Evolutionary conservation across 2,329 filamentous ascomycete species (phyloP).

Genomic region (Calonectria crousiana): DNA sequence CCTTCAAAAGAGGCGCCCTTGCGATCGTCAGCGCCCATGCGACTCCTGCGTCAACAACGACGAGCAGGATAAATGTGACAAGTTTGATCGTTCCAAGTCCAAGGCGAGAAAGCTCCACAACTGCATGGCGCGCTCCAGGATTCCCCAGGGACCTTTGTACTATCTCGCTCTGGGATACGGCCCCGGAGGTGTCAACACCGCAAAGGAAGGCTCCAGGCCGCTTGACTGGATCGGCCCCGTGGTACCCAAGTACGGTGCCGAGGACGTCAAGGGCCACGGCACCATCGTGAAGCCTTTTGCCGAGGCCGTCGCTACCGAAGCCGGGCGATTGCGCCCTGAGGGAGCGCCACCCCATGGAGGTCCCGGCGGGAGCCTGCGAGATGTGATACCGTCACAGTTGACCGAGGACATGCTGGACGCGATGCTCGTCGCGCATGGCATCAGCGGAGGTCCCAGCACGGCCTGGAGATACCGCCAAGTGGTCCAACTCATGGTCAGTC

Average conservation of each 20-base stretch:
- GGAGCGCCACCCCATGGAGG: constrained; percentile 14
- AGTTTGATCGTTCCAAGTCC: not conserved
- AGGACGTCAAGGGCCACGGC: not conserved
- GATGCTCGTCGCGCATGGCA: not conserved
- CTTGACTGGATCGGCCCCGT: constrained; percentile 42
- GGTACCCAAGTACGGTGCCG: constrained; percentile 28
- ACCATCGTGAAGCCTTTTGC: not conserved
- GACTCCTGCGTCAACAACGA: constrained; percentile 46
- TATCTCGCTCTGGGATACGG: constrained; percentile 49
- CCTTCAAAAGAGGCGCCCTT: constrained; percentile 36
- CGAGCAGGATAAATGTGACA: constrained; percentile 8
- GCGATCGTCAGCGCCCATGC: constrained; percentile 54
- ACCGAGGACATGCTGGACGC: not conserved
- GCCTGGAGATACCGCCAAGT: not conserved
- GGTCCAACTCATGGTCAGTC: not conserved
- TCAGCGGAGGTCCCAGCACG: not conserved
- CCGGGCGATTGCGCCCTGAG: not conserved
- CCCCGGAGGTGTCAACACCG: constrained; percentile 37
- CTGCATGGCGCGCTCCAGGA: constrained; percentile 15
- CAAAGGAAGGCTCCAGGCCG: constrained; percentile 33
- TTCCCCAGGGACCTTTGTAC: constrained; percentile 46
- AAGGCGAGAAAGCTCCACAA: not conserved
- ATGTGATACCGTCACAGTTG: not conserved
- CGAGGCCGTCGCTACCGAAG: not conserved
- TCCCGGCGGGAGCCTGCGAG: not conserved